Evolutionary conservation across 78 protist species (phyloP).

Genomic region (Neovahlkampfia damariscottae): DNA sequence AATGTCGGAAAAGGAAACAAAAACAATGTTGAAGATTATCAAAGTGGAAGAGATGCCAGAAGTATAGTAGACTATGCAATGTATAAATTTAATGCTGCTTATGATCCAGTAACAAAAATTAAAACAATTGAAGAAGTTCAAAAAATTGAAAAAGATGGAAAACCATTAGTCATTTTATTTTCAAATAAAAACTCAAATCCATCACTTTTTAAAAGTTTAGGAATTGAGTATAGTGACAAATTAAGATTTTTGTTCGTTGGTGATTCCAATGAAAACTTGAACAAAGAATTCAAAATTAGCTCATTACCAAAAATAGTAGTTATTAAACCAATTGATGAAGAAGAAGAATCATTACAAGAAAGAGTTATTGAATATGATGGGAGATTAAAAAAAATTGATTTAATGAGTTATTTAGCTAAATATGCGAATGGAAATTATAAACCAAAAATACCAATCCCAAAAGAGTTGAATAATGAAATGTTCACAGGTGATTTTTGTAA

Average conservation of each 20-base stretch:
- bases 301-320: no score
- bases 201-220: not conserved
- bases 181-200: not conserved
- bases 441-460: no score
- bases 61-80: not conserved
- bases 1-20: not conserved
- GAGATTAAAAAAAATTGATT: not conserved
- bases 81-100: not conserved
- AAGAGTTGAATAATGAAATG: no score
- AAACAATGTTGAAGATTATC: not conserved
- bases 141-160: not conserved
- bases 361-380: not conserved
- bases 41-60: not conserved
- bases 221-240: not conserved
- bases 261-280: not conserved
- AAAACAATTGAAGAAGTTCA: not conserved
- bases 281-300: not conserved
- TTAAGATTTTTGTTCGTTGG: not conserved
- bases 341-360: not conserved
- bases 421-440: no score
- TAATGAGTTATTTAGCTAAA: no score
- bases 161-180: not conserved
- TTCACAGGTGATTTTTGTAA: no score
- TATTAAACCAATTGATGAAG: no score
- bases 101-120: not conserved